Percentiles rank a stretch among this genome's conserved stretches.
These are phyloP conservation scores for Acacia confusa DNA, from an alignment of 306 rosid species.

Conservation along the genomic window DNA sequence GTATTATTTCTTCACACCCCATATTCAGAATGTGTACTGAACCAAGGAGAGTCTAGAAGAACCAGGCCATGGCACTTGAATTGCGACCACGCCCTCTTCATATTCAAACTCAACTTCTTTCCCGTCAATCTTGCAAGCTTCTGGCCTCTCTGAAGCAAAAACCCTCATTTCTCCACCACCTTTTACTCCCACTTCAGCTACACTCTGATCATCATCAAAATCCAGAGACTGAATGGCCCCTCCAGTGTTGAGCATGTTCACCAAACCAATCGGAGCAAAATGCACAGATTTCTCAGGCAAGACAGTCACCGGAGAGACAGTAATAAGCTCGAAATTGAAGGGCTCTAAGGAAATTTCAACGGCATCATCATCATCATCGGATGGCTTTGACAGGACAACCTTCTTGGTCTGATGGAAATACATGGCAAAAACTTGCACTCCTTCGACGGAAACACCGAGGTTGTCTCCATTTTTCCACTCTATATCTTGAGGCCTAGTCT, in stretches of 20 bases:
- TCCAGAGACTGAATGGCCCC: constrained; percentile 72
- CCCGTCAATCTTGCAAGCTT: constrained; percentile 55
- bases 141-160: constrained; percentile 69
- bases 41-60: constrained; percentile 57
- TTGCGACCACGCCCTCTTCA: constrained; percentile 53
- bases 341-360: constrained; percentile 76
- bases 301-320: constrained; percentile 60
- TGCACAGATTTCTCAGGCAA: constrained; percentile 43
- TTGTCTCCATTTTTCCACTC: constrained; percentile 74
- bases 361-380: constrained; percentile 34
- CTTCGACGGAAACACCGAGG: constrained; percentile 54
- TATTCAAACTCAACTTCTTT: constrained; percentile 54
- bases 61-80: constrained; percentile 77
- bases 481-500: constrained; percentile 58
- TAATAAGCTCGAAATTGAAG: constrained; percentile 83
- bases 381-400: constrained; percentile 51
- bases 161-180: constrained; percentile 83
- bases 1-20: not conserved
- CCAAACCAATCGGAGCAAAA: constrained; percentile 83
- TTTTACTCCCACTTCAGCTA: constrained; percentile 55
- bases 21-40: constrained; percentile 53
- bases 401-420: constrained; percentile 68
- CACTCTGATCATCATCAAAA: constrained; percentile 38
- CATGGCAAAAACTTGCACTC: constrained; percentile 53
- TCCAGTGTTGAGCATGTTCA: constrained; percentile 85